These are phyloP conservation scores for Aquilaria agallochum DNA, from an alignment of 441 rosid genomes.

Conservation along the genomic window DNA sequence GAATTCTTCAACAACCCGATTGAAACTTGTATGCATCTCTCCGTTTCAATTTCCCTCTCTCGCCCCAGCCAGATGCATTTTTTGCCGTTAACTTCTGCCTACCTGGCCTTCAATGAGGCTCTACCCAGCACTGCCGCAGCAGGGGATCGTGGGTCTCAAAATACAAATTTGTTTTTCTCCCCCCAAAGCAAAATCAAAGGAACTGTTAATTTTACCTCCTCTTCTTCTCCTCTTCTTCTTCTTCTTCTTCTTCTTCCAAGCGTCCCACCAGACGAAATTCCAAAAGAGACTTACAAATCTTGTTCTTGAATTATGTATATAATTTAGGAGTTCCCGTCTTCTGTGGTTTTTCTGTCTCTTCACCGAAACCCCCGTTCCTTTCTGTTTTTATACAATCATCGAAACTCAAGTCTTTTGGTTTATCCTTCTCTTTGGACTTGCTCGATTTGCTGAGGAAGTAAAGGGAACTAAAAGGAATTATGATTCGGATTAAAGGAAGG, in stretches of 20 bases:
- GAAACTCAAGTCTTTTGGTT: slow-evolving; percentile 17
- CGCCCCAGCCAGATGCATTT: no score
- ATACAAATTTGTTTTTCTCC: slow-evolving; percentile 2
- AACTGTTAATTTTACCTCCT: slow-evolving; percentile 19
- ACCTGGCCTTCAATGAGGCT: no score
- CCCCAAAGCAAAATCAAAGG: slow-evolving; percentile 17
- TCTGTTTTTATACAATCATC: background rate
- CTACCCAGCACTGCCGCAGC: no score
- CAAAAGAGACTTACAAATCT: no score
- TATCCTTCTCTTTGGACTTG: background rate
- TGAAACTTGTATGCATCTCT: no score
- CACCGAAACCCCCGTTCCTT: slow-evolving; percentile 12
- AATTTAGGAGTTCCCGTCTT: slow-evolving; percentile 6
- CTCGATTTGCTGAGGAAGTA: background rate
- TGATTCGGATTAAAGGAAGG: background rate
- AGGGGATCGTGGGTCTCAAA: no score
- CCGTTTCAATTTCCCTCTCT: no score
- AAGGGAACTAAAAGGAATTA: background rate
- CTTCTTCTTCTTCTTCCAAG: slow-evolving; percentile 12
- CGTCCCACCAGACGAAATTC: background rate
- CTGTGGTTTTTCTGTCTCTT: slow-evolving; percentile 11
- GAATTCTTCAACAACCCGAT: no score
- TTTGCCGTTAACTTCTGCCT: no score
- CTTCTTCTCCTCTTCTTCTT: slow-evolving; percentile 12
- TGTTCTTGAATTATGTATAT: background rate